phyloP scores from a whole-genome alignment of 2,329 filamentous ascomycete genomes.

The Fusarium veterinarium region DNA sequence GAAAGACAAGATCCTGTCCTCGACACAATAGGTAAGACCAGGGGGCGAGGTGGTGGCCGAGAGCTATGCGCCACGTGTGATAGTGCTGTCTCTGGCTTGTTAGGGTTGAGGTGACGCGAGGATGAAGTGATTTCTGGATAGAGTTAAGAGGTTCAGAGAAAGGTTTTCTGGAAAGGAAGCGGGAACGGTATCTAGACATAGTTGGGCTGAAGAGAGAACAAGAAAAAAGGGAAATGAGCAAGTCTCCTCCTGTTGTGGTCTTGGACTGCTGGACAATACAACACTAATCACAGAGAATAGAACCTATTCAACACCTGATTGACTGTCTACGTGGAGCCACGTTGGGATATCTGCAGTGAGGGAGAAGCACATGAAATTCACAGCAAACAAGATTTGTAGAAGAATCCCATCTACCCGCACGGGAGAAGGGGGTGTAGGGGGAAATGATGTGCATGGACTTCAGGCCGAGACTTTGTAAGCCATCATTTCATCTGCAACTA shows the following conservation, averaged over 20 bases:
- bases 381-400: constrained; percentile 25
- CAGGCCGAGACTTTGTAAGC: constrained; percentile 27
- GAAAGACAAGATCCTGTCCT: constrained; percentile 25
- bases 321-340: constrained; percentile 18
- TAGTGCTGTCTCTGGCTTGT: constrained; percentile 17
- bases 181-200: constrained; percentile 30
- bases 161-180: neutral
- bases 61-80: constrained; percentile 37
- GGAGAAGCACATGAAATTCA: constrained; percentile 1
- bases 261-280: constrained; percentile 20
- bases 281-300: constrained; percentile 1
- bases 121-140: constrained; percentile 7
- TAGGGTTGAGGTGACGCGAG: constrained; percentile 9
- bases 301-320: constrained; percentile 26
- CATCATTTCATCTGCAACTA: constrained; percentile 36
- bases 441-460: constrained; percentile 35
- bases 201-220: neutral
- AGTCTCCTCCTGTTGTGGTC: neutral
- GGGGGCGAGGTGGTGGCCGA: constrained; percentile 22
- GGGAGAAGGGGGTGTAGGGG: constrained; percentile 8
- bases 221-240: constrained; percentile 7
- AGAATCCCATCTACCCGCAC: constrained; percentile 20
- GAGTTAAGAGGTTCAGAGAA: constrained; percentile 7
- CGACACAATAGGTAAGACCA: constrained; percentile 34
- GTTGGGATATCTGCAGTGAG: constrained; percentile 12